Evolutionary conservation across 176 grass and related monocot species (phyloP).

Genomic region (Carex myosuroides): DNA sequence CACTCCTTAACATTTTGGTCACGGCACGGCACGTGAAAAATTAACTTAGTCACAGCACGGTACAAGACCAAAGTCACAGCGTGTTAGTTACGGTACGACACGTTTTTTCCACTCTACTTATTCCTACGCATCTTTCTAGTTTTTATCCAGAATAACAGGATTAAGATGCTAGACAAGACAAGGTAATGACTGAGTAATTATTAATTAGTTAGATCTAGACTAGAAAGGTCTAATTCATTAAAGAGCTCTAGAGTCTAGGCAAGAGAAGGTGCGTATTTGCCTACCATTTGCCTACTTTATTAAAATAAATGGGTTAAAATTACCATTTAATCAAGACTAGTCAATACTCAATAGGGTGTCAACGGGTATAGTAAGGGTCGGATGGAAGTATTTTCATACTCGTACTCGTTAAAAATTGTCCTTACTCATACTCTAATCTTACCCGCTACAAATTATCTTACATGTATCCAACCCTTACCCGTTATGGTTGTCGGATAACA

Average conservation of each 20-base stretch:
- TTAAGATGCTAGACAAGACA: not conserved
- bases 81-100: too few relatives aligned
- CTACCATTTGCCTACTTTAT: not conserved
- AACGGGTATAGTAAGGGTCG: too few relatives aligned
- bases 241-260: not conserved
- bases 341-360: not conserved
- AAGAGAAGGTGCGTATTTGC: not conserved
- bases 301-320: not conserved
- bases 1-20: too few relatives aligned
- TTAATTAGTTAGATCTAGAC: not conserved
- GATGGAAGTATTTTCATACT: too few relatives aligned
- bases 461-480: too few relatives aligned
- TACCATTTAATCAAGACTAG: not conserved
- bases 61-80: too few relatives aligned
- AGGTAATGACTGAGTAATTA: not conserved
- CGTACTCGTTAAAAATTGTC: too few relatives aligned
- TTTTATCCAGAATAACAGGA: not conserved
- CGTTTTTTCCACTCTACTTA: not conserved
- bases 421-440: too few relatives aligned
- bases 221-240: not conserved
- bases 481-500: too few relatives aligned
- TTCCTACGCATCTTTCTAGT: not conserved
- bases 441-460: too few relatives aligned
- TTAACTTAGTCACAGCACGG: too few relatives aligned
- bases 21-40: too few relatives aligned